phyloP scores from a whole-genome alignment of 768 basidiomycete genomes.

The Leccinum olivaceopallidum region DNA sequence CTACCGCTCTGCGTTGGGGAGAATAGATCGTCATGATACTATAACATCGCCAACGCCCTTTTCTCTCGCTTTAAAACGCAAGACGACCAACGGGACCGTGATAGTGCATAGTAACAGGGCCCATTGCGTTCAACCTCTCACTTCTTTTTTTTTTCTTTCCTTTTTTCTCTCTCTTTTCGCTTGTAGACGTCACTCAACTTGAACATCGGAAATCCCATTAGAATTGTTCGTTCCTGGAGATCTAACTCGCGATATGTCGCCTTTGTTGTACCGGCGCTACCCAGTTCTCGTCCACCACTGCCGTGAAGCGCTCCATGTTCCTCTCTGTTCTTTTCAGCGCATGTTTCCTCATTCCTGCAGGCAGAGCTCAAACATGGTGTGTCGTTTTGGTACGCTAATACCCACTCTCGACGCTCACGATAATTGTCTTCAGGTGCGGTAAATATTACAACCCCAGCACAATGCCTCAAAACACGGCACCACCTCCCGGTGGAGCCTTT shows the following conservation, averaged over 20 bases:
- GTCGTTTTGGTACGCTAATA: constrained; percentile 4
- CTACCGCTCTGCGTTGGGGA: constrained; percentile 28
- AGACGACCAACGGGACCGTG: no score
- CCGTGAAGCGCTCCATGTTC: constrained; percentile 9
- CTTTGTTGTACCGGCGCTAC: not conserved
- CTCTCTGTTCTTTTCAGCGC: constrained; percentile 15
- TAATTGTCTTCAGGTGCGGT: constrained; percentile 33
- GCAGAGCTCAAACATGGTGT: constrained; percentile 31
- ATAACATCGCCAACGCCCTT: no score
- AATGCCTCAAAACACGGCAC: constrained; percentile 33
- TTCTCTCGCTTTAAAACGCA: no score
- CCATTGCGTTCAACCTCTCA: no score
- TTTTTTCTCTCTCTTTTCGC: no score
- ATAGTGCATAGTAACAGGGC: no score
- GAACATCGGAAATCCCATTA: no score
- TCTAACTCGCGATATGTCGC: not conserved
- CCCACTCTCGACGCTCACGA: not conserved
- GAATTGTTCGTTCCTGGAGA: no score
- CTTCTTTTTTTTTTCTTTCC: no score
- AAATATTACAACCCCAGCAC: constrained; percentile 53
- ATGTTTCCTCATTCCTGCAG: constrained; percentile 16
- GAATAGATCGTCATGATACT: constrained; percentile 16
- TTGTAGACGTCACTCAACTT: no score
- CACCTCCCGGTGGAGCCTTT: constrained; percentile 52
- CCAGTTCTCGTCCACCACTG: not conserved